These are phyloP conservation scores for Cornus kousa DNA, from an alignment of 148 eudicot genomes.

Conservation along the genomic window DNA sequence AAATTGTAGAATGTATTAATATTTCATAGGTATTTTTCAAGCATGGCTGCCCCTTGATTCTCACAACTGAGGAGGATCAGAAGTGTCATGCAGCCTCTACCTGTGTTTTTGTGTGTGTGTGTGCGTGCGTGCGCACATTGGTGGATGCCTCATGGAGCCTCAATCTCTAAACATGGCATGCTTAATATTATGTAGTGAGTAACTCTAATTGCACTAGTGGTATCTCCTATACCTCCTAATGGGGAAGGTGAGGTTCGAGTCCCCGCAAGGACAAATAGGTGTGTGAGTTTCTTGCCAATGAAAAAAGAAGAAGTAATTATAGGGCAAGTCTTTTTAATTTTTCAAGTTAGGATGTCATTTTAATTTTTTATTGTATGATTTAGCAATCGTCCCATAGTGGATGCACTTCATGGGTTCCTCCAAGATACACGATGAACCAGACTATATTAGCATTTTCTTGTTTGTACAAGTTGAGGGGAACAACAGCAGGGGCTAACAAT, in stretches of 20 bases:
- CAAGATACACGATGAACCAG: too few relatives aligned
- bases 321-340: too few relatives aligned
- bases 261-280: too few relatives aligned
- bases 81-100: not conserved
- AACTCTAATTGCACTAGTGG: not conserved
- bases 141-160: not conserved
- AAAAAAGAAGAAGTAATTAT: too few relatives aligned
- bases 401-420: not conserved
- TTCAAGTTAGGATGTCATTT: not conserved
- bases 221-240: too few relatives aligned
- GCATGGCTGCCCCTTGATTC: not conserved
- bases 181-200: not conserved
- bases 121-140: not conserved
- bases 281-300: too few relatives aligned
- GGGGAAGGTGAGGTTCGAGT: too few relatives aligned
- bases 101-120: not conserved
- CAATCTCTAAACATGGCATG: not conserved
- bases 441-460: not conserved
- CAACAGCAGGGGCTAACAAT: constrained; percentile 81
- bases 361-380: not conserved
- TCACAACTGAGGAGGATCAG: constrained; percentile 1
- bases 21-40: too few relatives aligned
- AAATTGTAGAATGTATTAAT: not conserved
- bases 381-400: not conserved
- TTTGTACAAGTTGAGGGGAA: constrained; percentile 73